Percentiles rank a stretch among this genome's conserved stretches.
phyloP scores from a whole-genome alignment of 108 stramenopile genomes.

The Schizochytrium sp. region DNA sequence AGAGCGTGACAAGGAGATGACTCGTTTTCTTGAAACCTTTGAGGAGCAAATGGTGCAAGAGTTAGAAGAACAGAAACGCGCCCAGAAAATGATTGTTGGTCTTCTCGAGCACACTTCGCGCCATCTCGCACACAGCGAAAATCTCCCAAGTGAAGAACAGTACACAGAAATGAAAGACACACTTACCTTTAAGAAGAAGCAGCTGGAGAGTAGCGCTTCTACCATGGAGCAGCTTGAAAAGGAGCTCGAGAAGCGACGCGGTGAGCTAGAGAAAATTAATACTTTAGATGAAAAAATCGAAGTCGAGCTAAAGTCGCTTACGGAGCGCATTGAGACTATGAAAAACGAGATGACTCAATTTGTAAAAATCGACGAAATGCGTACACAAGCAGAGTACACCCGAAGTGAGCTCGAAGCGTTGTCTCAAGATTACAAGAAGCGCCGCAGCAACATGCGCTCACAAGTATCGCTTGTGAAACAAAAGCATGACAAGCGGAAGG shows the following conservation, averaged over 20 bases:
- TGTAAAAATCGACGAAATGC: conserved; percentile 74
- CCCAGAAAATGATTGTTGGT: conserved; percentile 73
- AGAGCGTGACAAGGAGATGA: conserved; percentile 79
- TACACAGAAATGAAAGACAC: conserved; percentile 75
- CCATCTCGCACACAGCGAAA: conserved; percentile 69
- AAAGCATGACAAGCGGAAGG: conserved; percentile 51
- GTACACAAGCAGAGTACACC: conserved; percentile 68
- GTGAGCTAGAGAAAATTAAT: conserved; percentile 76
- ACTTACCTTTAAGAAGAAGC: conserved; percentile 72
- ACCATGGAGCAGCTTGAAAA: conserved; percentile 75
- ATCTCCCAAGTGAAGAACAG: conserved; percentile 67
- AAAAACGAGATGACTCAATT: conserved; percentile 73
- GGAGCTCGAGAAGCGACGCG: conserved; percentile 73
- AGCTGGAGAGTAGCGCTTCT: conserved; percentile 73
- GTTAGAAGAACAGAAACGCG: conserved; percentile 66
- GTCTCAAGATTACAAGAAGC: conserved; percentile 63
- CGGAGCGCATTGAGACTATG: conserved; percentile 73
- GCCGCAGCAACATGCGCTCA: conserved; percentile 70
- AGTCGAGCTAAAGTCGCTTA: conserved; percentile 71
- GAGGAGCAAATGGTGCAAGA: conserved; percentile 64
- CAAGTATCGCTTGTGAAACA: conserved; percentile 68
- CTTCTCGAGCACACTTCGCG: conserved; percentile 78
- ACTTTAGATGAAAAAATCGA: conserved; percentile 72
- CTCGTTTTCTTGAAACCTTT: conserved; percentile 73
- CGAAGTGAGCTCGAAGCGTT: conserved; percentile 68